These are phyloP conservation scores for Pseudocercospora macadamiae DNA, from an alignment of 2,329 filamentous ascomycete genomes.

Conservation along the genomic window DNA sequence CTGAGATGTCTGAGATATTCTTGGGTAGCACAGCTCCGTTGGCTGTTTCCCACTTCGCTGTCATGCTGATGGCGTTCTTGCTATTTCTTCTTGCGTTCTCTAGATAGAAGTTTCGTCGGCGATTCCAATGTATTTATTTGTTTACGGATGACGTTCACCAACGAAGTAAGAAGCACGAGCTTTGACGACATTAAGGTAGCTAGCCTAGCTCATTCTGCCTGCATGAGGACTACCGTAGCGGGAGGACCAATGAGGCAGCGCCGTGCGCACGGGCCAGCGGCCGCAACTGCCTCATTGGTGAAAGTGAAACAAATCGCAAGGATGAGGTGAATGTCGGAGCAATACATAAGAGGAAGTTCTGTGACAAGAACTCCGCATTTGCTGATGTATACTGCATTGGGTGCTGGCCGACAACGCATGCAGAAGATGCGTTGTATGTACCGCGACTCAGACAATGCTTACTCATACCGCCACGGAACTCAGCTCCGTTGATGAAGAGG, in stretches of 20 bases:
- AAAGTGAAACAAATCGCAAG: not conserved
- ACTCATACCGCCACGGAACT: not conserved
- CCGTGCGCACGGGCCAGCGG: not conserved
- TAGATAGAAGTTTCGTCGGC: no score
- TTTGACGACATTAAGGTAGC: conserved; percentile 22
- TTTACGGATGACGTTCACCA: conserved; percentile 3
- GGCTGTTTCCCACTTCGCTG: conserved; percentile 13
- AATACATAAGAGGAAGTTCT: not conserved
- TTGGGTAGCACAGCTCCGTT: conserved; percentile 14
- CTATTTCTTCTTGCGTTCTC: not conserved
- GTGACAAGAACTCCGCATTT: not conserved
- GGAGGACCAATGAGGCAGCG: conserved; percentile 7
- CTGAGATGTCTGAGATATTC: not conserved
- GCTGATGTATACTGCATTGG: not conserved
- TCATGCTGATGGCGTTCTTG: not conserved
- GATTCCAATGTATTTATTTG: conserved; percentile 8
- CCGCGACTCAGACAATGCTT: not conserved
- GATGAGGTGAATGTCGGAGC: conserved; percentile 1
- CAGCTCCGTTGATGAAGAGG: no score
- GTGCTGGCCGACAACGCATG: not conserved
- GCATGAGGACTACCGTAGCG: conserved; percentile 14
- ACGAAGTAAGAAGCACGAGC: no score
- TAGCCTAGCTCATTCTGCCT: not conserved
- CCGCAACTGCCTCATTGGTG: not conserved
- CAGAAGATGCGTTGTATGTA: not conserved